Base-by-base conservation (phyloP, 192 early-diverging fungal species). In the Backusella westeae region DNA sequence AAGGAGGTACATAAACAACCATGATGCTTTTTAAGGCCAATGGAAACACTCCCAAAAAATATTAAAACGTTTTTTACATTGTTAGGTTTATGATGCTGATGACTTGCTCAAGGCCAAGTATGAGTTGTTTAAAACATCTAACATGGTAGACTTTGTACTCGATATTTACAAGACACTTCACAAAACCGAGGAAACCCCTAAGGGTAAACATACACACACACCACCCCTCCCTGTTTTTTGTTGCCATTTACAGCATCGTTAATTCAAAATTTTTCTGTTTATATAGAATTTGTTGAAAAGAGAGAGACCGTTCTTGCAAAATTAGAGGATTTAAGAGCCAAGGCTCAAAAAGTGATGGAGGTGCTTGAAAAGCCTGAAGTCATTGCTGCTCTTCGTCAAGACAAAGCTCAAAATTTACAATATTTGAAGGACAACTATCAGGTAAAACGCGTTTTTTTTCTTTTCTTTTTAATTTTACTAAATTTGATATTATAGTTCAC, bases 91-190 rank as follows among this genome's bases (percentile, higher is more conserved):
- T 86, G 83, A 90, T 53, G 83, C 88, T 17, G 84, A 89, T 52
- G 92, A 94, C 75, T 81, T 97, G 78, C 77, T 94, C 68, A 86
- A 94, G 83, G 95, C 97, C 73, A 94, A 97, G 83, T 95, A 93
- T 81, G 94, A 97, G 73, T 88, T 98, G 34, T 88, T 97, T 29
- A 87, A 87, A 35, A 87, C 91, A 77, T 97, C 97, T 68, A 93
- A 94, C 88, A 97, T 98, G 97, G 93, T 97, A 70, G 96, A 97
- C 87, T 95, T 93, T 84, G 91, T 96, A 44, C 90, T 94, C 75
- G 86, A 91, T 77, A 87, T 96, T 49, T 93, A 96, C 85, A 89
- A 91, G 81, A 85, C 94, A 81, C 90, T 98, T 73, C 85, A 96
- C 81, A 83, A 87, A 68, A 90, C 87, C 44, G 93, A 94, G 56